phyloP scores from a whole-genome alignment of 73 alveolate genomes.

The Symbiodinium natans region DNA sequence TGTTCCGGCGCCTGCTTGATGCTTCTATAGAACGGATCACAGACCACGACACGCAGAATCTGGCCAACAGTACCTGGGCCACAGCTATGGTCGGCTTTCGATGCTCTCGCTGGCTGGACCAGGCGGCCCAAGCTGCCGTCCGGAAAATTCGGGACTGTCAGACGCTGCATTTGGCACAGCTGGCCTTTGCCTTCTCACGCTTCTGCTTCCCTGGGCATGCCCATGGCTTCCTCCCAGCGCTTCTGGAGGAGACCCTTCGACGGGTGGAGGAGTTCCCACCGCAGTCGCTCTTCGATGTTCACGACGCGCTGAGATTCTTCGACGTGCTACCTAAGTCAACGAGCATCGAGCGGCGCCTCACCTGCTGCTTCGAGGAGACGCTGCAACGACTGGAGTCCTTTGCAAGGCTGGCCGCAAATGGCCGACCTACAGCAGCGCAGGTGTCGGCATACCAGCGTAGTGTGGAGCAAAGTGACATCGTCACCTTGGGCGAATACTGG shows the following conservation, averaged over 20 bases:
- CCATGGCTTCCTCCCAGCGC: conserved; percentile 48
- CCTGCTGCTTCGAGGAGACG: conserved; percentile 60
- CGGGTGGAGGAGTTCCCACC: conserved; percentile 89
- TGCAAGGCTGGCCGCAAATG: background rate
- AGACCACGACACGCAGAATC: conserved; percentile 88
- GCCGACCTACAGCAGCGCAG: conserved; percentile 57
- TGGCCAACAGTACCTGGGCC: conserved; percentile 93
- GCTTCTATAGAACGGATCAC: conserved; percentile 66
- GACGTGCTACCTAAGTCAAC: conserved; percentile 22
- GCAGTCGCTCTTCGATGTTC: conserved; percentile 86
- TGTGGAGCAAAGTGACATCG: conserved; percentile 54
- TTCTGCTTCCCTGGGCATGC: conserved; percentile 45
- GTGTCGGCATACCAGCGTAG: conserved; percentile 32
- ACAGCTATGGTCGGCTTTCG: conserved; percentile 93
- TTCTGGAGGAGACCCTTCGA: conserved; percentile 65
- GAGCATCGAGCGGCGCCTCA: conserved; percentile 52
- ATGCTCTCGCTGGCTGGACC: conserved; percentile 67
- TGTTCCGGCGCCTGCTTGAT: conserved; percentile 68
- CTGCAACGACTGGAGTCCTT: conserved; percentile 41
- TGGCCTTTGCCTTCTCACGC: conserved; percentile 89
- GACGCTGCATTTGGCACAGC: conserved; percentile 89
- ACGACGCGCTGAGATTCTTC: conserved; percentile 74
- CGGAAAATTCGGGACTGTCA: conserved; percentile 27
- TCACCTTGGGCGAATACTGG: conserved; percentile 74
- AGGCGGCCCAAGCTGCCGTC: conserved; percentile 39